phyloP scores from a whole-genome alignment of 108 stramenopile species.

The Nitzschia putrida region DNA sequence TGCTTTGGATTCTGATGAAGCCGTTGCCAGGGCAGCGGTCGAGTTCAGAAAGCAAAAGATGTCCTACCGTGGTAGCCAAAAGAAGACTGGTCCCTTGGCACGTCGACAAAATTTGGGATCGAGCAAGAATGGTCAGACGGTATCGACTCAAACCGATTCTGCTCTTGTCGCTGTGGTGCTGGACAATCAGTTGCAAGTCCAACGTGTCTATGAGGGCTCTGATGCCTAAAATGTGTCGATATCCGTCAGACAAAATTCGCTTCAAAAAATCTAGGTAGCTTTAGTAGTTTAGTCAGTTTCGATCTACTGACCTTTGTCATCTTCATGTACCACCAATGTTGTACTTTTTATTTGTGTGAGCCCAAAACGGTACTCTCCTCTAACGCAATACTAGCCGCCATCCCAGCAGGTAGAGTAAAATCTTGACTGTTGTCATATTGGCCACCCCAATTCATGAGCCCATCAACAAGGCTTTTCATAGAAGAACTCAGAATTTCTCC shows the following conservation, averaged over 20 bases:
- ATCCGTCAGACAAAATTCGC: no score
- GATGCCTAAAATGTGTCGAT: neutral
- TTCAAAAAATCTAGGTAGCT: no score
- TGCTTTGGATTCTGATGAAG: conserved; percentile 73
- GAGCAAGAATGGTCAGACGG: neutral
- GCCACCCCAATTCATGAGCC: conserved; percentile 84
- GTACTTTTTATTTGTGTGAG: neutral
- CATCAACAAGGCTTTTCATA: conserved; percentile 90
- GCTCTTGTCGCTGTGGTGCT: conserved; percentile 26
- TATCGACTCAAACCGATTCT: neutral
- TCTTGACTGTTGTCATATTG: conserved; percentile 59
- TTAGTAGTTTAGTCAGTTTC: no score
- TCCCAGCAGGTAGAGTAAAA: conserved; percentile 60
- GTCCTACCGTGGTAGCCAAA: neutral
- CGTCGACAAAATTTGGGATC: neutral
- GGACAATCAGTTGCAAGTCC: conserved; percentile 21
- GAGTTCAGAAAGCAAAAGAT: conserved; percentile 42
- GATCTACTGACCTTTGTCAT: no score
- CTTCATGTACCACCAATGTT: no score
- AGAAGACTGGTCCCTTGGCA: neutral
- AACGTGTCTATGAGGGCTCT: conserved; percentile 18
- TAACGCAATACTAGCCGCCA: conserved; percentile 61
- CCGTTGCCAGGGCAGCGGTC: conserved; percentile 45
- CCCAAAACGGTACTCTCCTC: conserved; percentile 44
- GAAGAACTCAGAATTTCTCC: conserved; percentile 60